These are phyloP conservation scores for Psilocybe azurescens DNA, from an alignment of 768 basidiomycete genomes.

Conservation along the genomic window DNA sequence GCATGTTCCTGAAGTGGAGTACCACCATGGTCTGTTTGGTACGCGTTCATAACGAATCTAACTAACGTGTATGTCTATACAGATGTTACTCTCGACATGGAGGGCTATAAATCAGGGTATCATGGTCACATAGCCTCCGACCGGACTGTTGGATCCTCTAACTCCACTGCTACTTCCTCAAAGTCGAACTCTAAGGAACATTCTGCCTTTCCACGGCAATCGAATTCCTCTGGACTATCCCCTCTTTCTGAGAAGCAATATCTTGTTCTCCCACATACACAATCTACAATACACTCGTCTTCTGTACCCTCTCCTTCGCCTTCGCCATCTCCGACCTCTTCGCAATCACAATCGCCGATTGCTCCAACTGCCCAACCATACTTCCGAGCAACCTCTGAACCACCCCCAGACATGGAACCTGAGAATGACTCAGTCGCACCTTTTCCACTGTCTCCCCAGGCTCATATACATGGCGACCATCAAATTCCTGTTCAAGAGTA, in stretches of 20 bases:
- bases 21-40: slow-evolving; percentile 53
- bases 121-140: slow-evolving; percentile 45
- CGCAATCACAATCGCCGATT: slow-evolving; percentile 23
- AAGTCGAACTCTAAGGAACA: slow-evolving; percentile 9
- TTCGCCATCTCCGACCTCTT: slow-evolving; percentile 17
- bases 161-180: slow-evolving; percentile 8
- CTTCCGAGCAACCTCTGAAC: slow-evolving; percentile 65
- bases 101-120: slow-evolving; percentile 71
- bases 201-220: slow-evolving; percentile 23
- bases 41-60: not conserved
- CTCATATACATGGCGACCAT: slow-evolving; percentile 13
- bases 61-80: slow-evolving; percentile 5
- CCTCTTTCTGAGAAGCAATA: slow-evolving; percentile 1
- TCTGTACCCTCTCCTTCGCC: slow-evolving; percentile 20
- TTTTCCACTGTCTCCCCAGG: slow-evolving; percentile 14
- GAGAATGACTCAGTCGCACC: slow-evolving; percentile 18
- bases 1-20: slow-evolving; percentile 62
- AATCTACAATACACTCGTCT: slow-evolving; percentile 23
- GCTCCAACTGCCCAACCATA: slow-evolving; percentile 24
- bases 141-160: slow-evolving; percentile 41
- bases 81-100: slow-evolving; percentile 84
- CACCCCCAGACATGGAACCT: slow-evolving; percentile 54
- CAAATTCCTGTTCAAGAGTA: slow-evolving; percentile 62
- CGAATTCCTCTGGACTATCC: not conserved
- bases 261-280: slow-evolving; percentile 20